A percentile compares a stretch with the other conserved stretches of the same genome.
These are phyloP conservation scores for Chloromonas sp. DNA, from an alignment of 163 green algal genomes.

Conservation along the genomic window DNA sequence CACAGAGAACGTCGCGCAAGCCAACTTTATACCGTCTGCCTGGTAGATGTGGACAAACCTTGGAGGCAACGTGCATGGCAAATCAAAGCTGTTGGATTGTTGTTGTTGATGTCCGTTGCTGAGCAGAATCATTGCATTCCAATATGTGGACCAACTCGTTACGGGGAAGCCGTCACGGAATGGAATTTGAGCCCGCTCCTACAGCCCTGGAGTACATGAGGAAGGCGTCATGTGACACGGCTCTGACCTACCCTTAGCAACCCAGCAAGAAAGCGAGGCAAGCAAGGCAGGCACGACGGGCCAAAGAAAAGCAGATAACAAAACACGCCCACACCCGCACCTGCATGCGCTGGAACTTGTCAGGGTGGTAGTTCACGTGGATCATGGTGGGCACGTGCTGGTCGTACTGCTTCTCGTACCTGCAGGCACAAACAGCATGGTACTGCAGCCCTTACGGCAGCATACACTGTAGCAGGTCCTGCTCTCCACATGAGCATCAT, in stretches of 20 bases:
- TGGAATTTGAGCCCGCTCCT: too few species aligned
- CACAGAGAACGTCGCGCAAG: background rate
- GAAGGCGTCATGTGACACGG: too few species aligned
- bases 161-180: too few species aligned
- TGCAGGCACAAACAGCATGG: conserved; percentile 9
- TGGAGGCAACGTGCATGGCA: background rate
- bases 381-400: conserved; percentile 50
- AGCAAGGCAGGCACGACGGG: too few species aligned
- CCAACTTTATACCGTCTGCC: too few species aligned
- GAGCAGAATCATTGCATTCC: too few species aligned
- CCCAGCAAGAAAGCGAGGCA: too few species aligned
- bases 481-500: background rate
- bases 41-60: too few species aligned
- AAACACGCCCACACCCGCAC: background rate
- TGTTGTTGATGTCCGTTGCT: background rate
- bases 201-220: too few species aligned
- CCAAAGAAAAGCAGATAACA: too few species aligned
- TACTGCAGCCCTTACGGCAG: background rate
- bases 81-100: background rate
- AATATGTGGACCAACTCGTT: background rate
- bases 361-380: conserved; percentile 70
- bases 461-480: background rate
- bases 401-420: conserved; percentile 33
- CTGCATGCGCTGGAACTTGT: conserved; percentile 52
- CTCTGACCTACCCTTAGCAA: too few species aligned